Base-by-base conservation (phyloP, 192 early-diverging fungal species). In the Phlyctochytrium arcticum region DNA sequence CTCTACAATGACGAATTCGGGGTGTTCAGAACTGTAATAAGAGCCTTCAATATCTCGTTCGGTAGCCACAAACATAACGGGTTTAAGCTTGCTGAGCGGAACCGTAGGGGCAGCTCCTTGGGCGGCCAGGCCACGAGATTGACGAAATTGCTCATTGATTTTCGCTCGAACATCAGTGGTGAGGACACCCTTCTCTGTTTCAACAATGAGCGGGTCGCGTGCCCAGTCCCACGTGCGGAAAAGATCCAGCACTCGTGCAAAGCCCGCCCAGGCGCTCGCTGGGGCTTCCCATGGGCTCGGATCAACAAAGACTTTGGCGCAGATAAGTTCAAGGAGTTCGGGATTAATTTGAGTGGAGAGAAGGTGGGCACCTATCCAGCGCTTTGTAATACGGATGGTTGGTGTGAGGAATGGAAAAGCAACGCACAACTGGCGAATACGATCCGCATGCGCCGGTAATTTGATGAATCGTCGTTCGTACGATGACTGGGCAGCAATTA, bases 341-440 rank as follows among this genome's bases (percentile, higher is more conserved):
- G 89, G 88, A 0, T 84, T 68, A 5, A 96, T 78, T 19, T 60
- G 60, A 5, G 42, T 6, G 1, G 73, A 61, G 29, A 90, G 78
- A 5, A 95, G 76, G 65, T 98, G 94, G 21, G 88, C 78, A 6
- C 86, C 77, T 27, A 94, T 72, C 93, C 93, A 98, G 59, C 93
- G 85, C 81, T 98, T 98, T 19, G 84, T 71, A 51, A 98, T 74
- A 19, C 96, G 85, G 29, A 95, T 87, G 5, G 92, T 90, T 36
- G 83, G 72, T 9, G 90, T 89, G 12, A 89, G 81, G 10, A 87
- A 85, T 27, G 92, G 87, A 67, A 84, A 81, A 48, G 82, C 78
- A 46, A 85, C 83, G 73, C 89, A 92, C 36, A 93, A 74, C 44
- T 88, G 84, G 51, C 88, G 87, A 15, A 96, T 80, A 35, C 80